A percentile compares a stretch with the other conserved stretches of the same genome.
These are phyloP conservation scores for Cryptococcus jaspeensis DNA, from an alignment of 1,284 basidiomycete species.

Conservation along the genomic window DNA sequence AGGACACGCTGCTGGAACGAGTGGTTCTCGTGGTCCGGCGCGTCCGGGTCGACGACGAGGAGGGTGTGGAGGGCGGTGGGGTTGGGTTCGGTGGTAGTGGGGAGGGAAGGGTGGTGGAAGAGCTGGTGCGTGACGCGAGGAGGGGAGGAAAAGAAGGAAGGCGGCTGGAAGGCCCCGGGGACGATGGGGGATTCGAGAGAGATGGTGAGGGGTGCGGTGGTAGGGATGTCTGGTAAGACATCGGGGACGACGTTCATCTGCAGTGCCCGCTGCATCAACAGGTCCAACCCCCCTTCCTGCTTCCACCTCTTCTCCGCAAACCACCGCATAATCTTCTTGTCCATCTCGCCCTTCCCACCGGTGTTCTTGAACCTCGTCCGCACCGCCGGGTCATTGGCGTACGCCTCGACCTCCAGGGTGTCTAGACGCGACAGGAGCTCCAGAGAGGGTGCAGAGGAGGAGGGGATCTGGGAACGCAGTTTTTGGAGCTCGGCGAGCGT, in stretches of 20 bases:
- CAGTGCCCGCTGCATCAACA: conserved; percentile 86
- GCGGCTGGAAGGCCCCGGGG: conserved; percentile 65
- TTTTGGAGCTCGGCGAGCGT: conserved; percentile 12
- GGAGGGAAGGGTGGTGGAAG: conserved; percentile 28
- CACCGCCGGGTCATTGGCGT: conserved; percentile 44
- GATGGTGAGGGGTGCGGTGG: conserved; percentile 52
- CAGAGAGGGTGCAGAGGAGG: conserved; percentile 6
- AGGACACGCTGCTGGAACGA: conserved; percentile 75
- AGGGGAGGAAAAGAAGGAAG: conserved; percentile 55
- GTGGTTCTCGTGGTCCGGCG: conserved; percentile 66
- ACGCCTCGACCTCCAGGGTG: conserved; percentile 40
- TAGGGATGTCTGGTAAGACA: conserved; percentile 68
- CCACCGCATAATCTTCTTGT: conserved; percentile 68
- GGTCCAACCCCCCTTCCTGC: conserved; percentile 74
- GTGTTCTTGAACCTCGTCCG: conserved; percentile 40
- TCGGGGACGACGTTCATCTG: conserved; percentile 91
- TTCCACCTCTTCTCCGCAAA: conserved; percentile 83
- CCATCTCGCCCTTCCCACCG: conserved; percentile 46
- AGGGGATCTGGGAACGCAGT: conserved; percentile 12
- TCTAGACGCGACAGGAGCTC: conserved; percentile 21
- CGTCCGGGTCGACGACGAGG: conserved; percentile 83
- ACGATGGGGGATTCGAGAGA: conserved; percentile 58
- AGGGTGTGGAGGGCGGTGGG: conserved; percentile 81
- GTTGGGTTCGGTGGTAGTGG: conserved; percentile 58
- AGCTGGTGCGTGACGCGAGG: conserved; percentile 25